Conservation (phyloP, 352 stramenopile species). For the Pythium apleroticum region DNA sequence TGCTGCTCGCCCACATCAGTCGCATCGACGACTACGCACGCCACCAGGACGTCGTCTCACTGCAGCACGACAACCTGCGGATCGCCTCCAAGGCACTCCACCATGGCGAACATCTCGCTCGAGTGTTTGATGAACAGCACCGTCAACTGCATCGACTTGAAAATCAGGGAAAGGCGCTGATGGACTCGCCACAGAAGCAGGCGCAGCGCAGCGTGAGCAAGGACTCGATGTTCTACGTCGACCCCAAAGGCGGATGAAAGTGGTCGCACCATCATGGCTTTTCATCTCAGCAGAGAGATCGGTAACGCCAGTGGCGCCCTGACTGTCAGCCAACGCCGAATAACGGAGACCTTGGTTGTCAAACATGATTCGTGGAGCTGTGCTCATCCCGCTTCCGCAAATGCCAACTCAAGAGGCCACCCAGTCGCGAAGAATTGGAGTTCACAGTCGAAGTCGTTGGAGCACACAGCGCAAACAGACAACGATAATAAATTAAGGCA, state of each 20-base stretch:
- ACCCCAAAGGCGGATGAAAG: conserved; percentile 1
- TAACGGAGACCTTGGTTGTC: too few relatives aligned
- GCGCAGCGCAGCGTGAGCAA: conserved; percentile 46
- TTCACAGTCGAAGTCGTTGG: not conserved
- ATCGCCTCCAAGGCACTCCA: conserved; percentile 49
- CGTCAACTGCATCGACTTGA: conserved; percentile 31
- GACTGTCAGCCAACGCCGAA: too few relatives aligned
- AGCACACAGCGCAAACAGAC: not conserved
- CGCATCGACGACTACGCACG: conserved; percentile 44
- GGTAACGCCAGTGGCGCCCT: too few relatives aligned
- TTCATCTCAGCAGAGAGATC: not conserved
- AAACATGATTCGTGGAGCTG: too few relatives aligned
- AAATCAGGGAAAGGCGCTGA: conserved; percentile 44
- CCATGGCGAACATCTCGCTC: conserved; percentile 43
- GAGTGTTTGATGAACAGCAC: conserved; percentile 46
- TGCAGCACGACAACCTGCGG: conserved; percentile 40
- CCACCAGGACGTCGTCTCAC: conserved; percentile 34
- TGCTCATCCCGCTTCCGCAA: too few relatives aligned
- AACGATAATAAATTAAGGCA: conserved; percentile 1
- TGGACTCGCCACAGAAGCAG: conserved; percentile 27
- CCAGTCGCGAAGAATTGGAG: not conserved
- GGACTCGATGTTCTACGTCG: conserved; percentile 60
- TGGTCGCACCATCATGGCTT: not conserved
- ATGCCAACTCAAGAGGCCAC: too few relatives aligned
- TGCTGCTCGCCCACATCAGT: conserved; percentile 51